A percentile compares a stretch with the other conserved stretches of the same genome.
Conservation (phyloP, 2,329 filamentous ascomycete species). For the Xenoacremonium recifei region DNA sequence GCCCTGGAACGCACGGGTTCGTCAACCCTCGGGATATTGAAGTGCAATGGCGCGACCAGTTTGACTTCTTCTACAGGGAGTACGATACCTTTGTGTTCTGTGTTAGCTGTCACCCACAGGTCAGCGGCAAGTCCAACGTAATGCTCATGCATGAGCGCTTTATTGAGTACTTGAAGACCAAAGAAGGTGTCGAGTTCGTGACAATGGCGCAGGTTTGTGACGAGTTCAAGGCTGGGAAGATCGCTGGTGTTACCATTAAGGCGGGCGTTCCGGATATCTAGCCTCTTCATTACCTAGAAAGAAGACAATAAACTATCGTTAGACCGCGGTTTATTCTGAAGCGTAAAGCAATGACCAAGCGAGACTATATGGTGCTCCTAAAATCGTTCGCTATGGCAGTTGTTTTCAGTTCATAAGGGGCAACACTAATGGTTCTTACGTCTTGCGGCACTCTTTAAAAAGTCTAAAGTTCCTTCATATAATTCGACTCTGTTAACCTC, state of each 20-base stretch:
- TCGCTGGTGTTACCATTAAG: conserved; percentile 8
- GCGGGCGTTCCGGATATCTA: no score
- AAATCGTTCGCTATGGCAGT: no score
- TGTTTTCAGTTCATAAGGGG: no score
- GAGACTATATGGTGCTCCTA: no score
- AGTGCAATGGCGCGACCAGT: conserved; percentile 44
- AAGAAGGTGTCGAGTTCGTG: conserved; percentile 41
- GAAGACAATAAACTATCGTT: no score
- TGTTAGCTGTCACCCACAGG: conserved; percentile 46
- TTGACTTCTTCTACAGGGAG: conserved; percentile 43
- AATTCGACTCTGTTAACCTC: no score
- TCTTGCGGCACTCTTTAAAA: no score
- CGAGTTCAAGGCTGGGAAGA: conserved; percentile 3
- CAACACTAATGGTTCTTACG: no score
- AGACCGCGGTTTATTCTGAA: no score
- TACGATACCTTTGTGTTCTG: conserved; percentile 46
- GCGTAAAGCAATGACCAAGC: no score
- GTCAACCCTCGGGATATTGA: conserved; percentile 41
- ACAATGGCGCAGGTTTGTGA: conserved; percentile 7
- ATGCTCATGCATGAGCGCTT: conserved; percentile 45
- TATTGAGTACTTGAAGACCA: conserved; percentile 43
- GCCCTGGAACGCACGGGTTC: conserved; percentile 32
- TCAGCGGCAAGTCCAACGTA: conserved; percentile 45
- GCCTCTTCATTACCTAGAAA: no score
- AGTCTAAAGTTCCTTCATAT: no score